Evolutionary conservation across 345 rosid species (phyloP).

Genomic region (Salix viminalis): DNA sequence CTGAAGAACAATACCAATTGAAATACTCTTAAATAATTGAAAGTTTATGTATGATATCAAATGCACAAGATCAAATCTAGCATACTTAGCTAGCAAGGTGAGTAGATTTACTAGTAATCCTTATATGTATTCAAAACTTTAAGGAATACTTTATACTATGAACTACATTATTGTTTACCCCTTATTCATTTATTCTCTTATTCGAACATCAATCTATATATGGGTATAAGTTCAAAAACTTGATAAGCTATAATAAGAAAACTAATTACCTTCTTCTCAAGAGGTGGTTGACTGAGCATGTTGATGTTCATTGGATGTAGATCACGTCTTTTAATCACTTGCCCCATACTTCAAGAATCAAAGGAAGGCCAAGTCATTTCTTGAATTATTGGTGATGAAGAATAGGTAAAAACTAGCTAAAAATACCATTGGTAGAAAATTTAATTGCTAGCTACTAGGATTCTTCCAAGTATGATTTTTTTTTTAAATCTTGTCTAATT

Average conservation of each 20-base stretch:
- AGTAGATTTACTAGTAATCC: too few species aligned
- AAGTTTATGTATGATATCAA: too few species aligned
- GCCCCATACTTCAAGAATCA: slow-evolving; percentile 22
- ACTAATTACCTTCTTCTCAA: slow-evolving; percentile 28
- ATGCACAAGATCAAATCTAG: too few species aligned
- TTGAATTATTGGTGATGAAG: not conserved
- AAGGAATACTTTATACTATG: too few species aligned
- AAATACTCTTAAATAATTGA: too few species aligned
- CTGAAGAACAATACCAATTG: too few species aligned
- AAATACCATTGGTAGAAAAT: not conserved
- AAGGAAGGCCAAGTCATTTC: not conserved
- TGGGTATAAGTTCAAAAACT: not conserved
- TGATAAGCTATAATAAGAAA: not conserved
- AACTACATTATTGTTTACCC: not conserved
- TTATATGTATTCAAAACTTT: too few species aligned
- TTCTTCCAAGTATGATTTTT: too few species aligned
- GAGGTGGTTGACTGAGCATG: slow-evolving; percentile 26
- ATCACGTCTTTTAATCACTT: slow-evolving; percentile 31
- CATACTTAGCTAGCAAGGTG: too few species aligned
- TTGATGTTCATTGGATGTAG: slow-evolving; percentile 14
- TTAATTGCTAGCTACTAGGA: not conserved
- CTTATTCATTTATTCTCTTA: not conserved
- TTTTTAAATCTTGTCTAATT: not conserved
- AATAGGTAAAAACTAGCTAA: not conserved
- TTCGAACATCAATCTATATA: not conserved